Conservation (phyloP, 345 rosid species). For the Boechera divaricarpa region DNA sequence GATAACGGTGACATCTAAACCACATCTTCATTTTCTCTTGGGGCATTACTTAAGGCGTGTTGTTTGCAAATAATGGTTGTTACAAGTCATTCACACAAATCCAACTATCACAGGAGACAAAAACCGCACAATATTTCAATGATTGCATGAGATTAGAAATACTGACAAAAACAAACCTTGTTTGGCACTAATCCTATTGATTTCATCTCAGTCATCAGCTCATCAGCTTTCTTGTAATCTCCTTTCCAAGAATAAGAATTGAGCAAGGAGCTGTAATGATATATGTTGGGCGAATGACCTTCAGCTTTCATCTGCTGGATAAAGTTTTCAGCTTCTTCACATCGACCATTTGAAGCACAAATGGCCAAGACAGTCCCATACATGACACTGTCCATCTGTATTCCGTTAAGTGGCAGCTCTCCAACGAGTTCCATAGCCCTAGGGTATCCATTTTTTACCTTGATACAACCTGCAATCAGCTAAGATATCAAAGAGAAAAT, state of each 20-base stretch:
- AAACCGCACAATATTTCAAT: constrained; percentile 3
- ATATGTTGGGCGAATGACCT: constrained; percentile 72
- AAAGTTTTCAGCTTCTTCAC: constrained; percentile 74
- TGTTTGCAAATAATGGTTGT: background rate
- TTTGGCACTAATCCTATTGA: constrained; percentile 80
- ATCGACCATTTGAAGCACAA: constrained; percentile 81
- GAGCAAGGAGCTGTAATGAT: constrained; percentile 86
- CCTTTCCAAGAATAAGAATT: constrained; percentile 84
- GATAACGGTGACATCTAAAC: background rate
- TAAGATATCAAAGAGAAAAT: constrained; percentile 47
- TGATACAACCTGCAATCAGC: constrained; percentile 91
- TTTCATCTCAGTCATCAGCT: constrained; percentile 75
- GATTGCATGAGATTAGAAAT: constrained; percentile 14
- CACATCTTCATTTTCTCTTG: background rate
- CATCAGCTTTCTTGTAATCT: constrained; percentile 78
- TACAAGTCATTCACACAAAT: constrained; percentile 9
- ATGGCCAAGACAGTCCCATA: constrained; percentile 86
- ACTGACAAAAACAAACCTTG: constrained; percentile 63
- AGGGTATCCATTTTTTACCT: constrained; percentile 65
- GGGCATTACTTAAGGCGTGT: background rate
- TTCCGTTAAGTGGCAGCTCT: constrained; percentile 61
- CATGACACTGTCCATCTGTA: constrained; percentile 79
- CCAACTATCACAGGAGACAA: constrained; percentile 7
- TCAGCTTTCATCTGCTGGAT: constrained; percentile 80
- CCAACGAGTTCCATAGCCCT: constrained; percentile 75